Evolutionary conservation across 169 alveolate species (phyloP).

Genomic region (Neospora caninum): DNA sequence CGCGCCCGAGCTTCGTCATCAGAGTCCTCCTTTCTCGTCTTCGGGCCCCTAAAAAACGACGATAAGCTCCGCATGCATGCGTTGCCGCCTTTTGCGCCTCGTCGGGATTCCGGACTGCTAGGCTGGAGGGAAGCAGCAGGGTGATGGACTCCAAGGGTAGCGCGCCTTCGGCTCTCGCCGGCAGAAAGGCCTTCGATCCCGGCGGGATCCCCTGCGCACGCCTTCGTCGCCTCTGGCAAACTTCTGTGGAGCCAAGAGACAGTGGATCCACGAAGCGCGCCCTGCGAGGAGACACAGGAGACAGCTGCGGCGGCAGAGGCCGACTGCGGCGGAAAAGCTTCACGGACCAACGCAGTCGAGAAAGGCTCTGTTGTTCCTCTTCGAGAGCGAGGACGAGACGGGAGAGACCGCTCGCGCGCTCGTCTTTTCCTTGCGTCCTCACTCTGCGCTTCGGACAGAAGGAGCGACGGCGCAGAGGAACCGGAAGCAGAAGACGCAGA

Average conservation of each 20-base stretch:
- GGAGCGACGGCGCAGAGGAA: not conserved
- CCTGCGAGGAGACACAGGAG: not conserved
- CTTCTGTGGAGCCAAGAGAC: not conserved
- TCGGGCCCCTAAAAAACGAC: not conserved
- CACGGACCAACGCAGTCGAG: not conserved
- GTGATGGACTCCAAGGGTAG: not conserved
- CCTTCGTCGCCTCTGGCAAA: not conserved
- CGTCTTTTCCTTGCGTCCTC: not conserved
- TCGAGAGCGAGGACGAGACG: not conserved
- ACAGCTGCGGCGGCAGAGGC: slow-evolving; percentile 1
- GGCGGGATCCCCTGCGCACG: not conserved
- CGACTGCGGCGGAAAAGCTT: not conserved
- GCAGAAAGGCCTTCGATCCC: not conserved
- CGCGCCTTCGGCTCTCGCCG: not conserved
- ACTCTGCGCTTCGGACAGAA: not conserved
- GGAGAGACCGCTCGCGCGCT: not conserved
- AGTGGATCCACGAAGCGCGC: not conserved
- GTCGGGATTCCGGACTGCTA: not conserved
- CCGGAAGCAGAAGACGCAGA: not conserved
- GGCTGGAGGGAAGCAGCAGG: not conserved
- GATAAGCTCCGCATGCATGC: not conserved
- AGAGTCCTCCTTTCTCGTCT: not conserved
- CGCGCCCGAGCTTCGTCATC: not conserved
- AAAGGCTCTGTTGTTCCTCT: not conserved
- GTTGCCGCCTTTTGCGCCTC: not conserved